Conservation (phyloP, 2,329 filamentous ascomycete genomes). For the Rutstroemia sp. region DNA sequence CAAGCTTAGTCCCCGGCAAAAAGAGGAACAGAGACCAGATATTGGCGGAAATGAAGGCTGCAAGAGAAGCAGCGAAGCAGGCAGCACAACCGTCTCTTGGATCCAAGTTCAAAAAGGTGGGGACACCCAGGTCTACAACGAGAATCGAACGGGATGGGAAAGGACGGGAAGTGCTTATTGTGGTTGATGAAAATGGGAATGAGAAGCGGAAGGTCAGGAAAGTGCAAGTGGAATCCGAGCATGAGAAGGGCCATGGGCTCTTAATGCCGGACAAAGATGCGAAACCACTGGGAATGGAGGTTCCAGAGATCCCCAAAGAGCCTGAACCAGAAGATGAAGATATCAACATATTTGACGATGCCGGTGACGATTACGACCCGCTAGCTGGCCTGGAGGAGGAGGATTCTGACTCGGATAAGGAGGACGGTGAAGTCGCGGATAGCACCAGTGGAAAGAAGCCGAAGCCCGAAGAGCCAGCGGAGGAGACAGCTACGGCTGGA, state of each 20-base stretch:
- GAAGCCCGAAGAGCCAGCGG: conserved; percentile 9
- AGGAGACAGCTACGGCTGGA: conserved; percentile 5
- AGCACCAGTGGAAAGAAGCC: conserved; percentile 12
- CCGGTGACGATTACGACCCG: conserved; percentile 60
- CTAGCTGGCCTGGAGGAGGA: conserved; percentile 48
- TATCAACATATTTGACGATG: conserved; percentile 58
- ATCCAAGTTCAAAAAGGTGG: conserved; percentile 58
- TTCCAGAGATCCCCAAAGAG: conserved; percentile 47
- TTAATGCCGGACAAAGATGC: conserved; percentile 46
- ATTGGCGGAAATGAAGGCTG: conserved; percentile 57
- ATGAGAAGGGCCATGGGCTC: conserved; percentile 35
- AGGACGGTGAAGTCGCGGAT: conserved; percentile 36
- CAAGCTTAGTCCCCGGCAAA: conserved; percentile 43
- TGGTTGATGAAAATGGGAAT: conserved; percentile 57
- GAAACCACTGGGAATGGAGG: conserved; percentile 57
- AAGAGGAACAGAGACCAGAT: conserved; percentile 61
- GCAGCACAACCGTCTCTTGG: conserved; percentile 45
- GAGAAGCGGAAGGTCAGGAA: conserved; percentile 59
- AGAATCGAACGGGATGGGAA: conserved; percentile 54
- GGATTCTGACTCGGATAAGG: conserved; percentile 33
- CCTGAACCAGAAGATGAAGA: conserved; percentile 46
- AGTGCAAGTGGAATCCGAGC: conserved; percentile 35
- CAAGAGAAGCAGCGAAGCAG: conserved; percentile 50
- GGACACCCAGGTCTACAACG: conserved; percentile 44
- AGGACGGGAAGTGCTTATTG: conserved; percentile 57